Conservation (phyloP, 305 asterid genomes). For the Coffea humblotiana region DNA sequence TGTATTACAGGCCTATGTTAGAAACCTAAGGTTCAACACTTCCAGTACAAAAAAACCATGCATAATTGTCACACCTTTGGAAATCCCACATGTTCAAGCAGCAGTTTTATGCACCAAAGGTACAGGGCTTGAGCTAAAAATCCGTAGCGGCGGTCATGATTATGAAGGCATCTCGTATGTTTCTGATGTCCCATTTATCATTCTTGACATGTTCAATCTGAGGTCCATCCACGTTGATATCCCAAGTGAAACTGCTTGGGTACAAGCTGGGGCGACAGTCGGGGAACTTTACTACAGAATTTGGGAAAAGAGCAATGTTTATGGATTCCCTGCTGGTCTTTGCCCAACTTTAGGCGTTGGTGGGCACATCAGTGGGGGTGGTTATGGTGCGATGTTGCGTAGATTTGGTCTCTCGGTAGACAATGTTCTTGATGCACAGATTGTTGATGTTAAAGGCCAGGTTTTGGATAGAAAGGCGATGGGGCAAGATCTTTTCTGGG, state of each 20-base stretch:
- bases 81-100: slow-evolving; percentile 42
- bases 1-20: slow-evolving; percentile 35
- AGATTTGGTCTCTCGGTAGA: slow-evolving; percentile 30
- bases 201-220: slow-evolving; percentile 39
- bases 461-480: slow-evolving; percentile 24
- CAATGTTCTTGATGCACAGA: slow-evolving; percentile 31
- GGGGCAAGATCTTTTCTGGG: slow-evolving; percentile 49
- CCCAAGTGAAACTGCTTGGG: slow-evolving; percentile 29
- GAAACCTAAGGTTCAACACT: slow-evolving; percentile 42
- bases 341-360: slow-evolving; percentile 40
- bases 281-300: slow-evolving; percentile 41
- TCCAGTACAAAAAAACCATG: slow-evolving; percentile 41
- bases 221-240: slow-evolving; percentile 22
- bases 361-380: slow-evolving; percentile 45
- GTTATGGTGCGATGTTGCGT: slow-evolving; percentile 32
- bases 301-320: slow-evolving; percentile 20
- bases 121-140: slow-evolving; percentile 35
- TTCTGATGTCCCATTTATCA: slow-evolving; percentile 21
- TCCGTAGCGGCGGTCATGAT: slow-evolving; percentile 65
- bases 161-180: slow-evolving; percentile 54
- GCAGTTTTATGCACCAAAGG: slow-evolving; percentile 36
- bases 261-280: slow-evolving; percentile 35
- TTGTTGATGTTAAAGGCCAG: slow-evolving; percentile 31
- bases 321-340: slow-evolving; percentile 29
- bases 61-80: slow-evolving; percentile 44